A percentile compares a stretch with the other conserved stretches of the same genome.
Evolutionary conservation across 805 yeast species (phyloP).

Genomic region (Candida ficus): DNA sequence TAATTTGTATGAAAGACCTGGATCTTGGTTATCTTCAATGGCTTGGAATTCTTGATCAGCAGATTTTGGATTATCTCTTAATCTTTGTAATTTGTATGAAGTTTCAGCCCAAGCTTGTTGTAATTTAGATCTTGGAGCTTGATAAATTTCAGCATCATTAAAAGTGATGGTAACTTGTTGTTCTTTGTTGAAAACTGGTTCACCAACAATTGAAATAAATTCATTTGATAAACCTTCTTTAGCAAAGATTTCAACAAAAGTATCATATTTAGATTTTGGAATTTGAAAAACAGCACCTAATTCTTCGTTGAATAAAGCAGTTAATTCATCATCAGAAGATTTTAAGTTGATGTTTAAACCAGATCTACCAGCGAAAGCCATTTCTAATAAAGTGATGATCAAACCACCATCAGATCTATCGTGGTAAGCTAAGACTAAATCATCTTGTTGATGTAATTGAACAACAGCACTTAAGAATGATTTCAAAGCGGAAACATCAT

Average conservation of each 20-base stretch:
- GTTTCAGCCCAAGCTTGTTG: constrained; percentile 86
- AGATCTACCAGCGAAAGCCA: constrained; percentile 94
- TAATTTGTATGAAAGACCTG: constrained; percentile 81
- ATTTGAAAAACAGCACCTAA: constrained; percentile 96
- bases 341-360: constrained; percentile 61
- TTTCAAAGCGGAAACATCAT: constrained; percentile 57
- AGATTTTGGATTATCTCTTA: constrained; percentile 90
- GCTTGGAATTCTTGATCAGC: constrained; percentile 81
- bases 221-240: constrained; percentile 52
- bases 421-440: constrained; percentile 79
- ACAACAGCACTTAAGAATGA: constrained; percentile 64
- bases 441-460: constrained; percentile 56
- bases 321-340: constrained; percentile 35
- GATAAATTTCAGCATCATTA: constrained; percentile 43
- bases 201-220: constrained; percentile 61
- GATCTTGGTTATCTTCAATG: constrained; percentile 76
- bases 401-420: constrained; percentile 97
- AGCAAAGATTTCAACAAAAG: constrained; percentile 52
- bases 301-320: constrained; percentile 83
- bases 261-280: constrained; percentile 41
- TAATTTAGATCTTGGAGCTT: constrained; percentile 58
- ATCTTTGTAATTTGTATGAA: constrained; percentile 81
- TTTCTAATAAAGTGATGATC: constrained; percentile 77
- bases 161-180: constrained; percentile 44
- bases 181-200: constrained; percentile 53